A percentile compares a stretch with the other conserved stretches of the same genome.
Conservation (phyloP, 768 basidiomycete genomes). For the Serpula lacrymans region DNA sequence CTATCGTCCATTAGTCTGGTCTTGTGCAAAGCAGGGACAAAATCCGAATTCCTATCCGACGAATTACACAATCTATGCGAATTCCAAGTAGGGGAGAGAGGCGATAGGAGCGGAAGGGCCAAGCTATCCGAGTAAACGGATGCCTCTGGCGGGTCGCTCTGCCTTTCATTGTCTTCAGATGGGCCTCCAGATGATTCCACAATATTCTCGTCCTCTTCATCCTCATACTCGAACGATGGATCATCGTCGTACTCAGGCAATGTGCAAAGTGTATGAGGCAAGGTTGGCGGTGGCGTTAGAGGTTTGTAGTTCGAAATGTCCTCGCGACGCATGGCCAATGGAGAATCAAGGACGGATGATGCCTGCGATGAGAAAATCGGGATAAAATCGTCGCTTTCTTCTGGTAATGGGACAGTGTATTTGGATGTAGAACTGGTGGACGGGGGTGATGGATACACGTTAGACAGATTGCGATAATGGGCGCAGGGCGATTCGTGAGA, state of each 20-base stretch:
- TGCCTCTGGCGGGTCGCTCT: conserved; percentile 8
- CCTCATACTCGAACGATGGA: neutral
- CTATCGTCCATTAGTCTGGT: neutral
- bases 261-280: conserved; percentile 32
- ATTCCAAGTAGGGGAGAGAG: conserved; percentile 34
- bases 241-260: conserved; percentile 35
- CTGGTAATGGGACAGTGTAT: conserved; percentile 21
- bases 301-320: conserved; percentile 28
- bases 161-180: conserved; percentile 18
- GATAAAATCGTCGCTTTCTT: conserved; percentile 15
- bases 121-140: conserved; percentile 13
- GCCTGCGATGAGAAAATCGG: conserved; percentile 23
- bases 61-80: conserved; percentile 5
- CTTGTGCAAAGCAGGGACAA: neutral
- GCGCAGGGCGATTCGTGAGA: no score
- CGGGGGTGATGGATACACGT: conserved; percentile 27
- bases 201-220: conserved; percentile 12
- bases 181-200: conserved; percentile 13
- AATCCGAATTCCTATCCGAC: neutral
- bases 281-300: conserved; percentile 41
- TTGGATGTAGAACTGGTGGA: conserved; percentile 20
- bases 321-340: conserved; percentile 29
- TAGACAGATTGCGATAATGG: conserved; percentile 16
- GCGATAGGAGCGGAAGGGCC: conserved; percentile 24
- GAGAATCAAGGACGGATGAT: conserved; percentile 32